Conservation (phyloP, 2,329 filamentous ascomycete genomes). For the Fusarium coicis region DNA sequence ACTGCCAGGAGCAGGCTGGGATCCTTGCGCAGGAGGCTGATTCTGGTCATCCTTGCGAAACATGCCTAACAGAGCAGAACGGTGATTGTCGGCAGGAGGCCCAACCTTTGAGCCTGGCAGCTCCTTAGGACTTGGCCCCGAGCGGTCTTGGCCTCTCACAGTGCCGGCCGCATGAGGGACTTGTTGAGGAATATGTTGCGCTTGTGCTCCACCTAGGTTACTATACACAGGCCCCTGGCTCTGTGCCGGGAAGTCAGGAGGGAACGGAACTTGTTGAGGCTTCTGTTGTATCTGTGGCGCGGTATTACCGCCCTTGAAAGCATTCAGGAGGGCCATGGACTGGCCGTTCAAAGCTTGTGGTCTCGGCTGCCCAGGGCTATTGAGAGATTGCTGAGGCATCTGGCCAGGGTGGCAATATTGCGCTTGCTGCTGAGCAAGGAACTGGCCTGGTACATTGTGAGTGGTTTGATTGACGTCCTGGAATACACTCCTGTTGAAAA, state of each 20-base stretch:
- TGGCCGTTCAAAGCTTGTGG: slow-evolving; percentile 53
- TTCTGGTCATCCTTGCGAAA: slow-evolving; percentile 58
- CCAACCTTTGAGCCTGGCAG: slow-evolving; percentile 43
- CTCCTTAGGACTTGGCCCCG: slow-evolving; percentile 44
- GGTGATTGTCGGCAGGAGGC: slow-evolving; percentile 50
- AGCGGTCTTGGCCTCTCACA: slow-evolving; percentile 14
- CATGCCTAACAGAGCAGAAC: slow-evolving; percentile 62
- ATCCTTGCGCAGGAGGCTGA: slow-evolving; percentile 9
- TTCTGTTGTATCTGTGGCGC: slow-evolving; percentile 38
- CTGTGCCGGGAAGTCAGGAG: slow-evolving; percentile 13
- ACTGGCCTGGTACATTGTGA: slow-evolving; percentile 16
- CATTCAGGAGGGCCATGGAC: slow-evolving; percentile 57
- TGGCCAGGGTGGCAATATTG: slow-evolving; percentile 39
- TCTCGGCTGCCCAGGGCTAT: slow-evolving; percentile 23
- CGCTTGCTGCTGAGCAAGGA: slow-evolving; percentile 39
- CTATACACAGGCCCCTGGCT: slow-evolving; percentile 24
- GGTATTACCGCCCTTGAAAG: slow-evolving; percentile 52
- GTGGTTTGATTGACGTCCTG: slow-evolving; percentile 41
- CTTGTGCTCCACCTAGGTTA: slow-evolving; percentile 18
- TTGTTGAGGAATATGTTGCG: slow-evolving; percentile 13
- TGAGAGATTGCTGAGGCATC: slow-evolving; percentile 23
- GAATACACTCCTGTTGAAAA: slow-evolving; percentile 55
- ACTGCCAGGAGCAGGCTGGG: slow-evolving; percentile 25
- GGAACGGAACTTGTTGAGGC: slow-evolving; percentile 20
- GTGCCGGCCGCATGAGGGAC: slow-evolving; percentile 13